These are phyloP conservation scores for Citrus australasica DNA, from an alignment of 345 rosid genomes.

Conservation along the genomic window DNA sequence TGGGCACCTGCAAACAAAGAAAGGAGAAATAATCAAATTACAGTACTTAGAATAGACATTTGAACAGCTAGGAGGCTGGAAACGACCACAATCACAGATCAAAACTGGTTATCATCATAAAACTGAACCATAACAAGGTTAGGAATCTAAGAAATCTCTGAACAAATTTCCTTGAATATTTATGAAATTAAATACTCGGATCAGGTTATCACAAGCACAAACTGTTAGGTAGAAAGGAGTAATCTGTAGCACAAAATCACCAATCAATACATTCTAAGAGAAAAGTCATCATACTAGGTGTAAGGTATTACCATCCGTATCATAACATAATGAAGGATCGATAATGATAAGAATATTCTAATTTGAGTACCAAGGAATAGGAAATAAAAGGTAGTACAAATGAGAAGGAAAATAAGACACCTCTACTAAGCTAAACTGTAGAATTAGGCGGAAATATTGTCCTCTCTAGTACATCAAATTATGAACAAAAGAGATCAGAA, in stretches of 20 bases:
- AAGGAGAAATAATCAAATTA: constrained; percentile 1
- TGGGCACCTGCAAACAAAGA: constrained; percentile 42
- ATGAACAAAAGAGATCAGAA: background rate
- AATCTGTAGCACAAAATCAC: background rate
- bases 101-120: background rate
- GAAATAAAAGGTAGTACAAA: background rate
- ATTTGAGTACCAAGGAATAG: background rate
- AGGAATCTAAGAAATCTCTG: background rate
- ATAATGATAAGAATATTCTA: background rate
- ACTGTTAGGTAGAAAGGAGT: background rate
- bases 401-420: background rate
- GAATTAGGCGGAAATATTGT: background rate
- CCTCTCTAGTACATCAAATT: background rate
- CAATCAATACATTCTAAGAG: background rate
- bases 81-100: background rate
- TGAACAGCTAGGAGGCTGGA: background rate
- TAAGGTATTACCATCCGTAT: background rate
- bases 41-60: background rate
- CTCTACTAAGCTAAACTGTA: background rate
- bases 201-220: background rate
- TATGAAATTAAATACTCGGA: background rate
- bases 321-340: background rate
- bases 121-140: background rate
- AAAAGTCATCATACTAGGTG: background rate
- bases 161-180: background rate